Conservation (phyloP, 169 alveolate genomes). For the Babesia bigemina region DNA sequence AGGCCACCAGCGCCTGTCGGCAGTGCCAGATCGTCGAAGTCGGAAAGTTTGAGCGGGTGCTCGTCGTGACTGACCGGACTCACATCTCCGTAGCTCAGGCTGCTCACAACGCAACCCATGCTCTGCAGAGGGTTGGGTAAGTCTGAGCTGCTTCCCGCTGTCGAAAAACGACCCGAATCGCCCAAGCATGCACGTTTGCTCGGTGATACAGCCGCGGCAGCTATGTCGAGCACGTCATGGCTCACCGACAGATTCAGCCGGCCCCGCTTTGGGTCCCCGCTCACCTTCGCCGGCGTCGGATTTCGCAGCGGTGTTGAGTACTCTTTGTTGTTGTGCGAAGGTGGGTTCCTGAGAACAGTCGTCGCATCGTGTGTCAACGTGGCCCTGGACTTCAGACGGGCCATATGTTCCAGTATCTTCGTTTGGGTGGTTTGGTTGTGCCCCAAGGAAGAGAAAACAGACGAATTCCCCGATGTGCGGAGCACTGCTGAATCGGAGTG, state of each 20-base stretch:
- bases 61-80: background rate
- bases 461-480: background rate
- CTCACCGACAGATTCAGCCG: background rate
- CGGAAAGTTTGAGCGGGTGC: slow-evolving; percentile 14
- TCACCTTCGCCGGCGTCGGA: background rate
- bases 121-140: background rate
- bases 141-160: background rate
- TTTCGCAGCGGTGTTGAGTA: background rate
- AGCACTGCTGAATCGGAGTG: background rate
- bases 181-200: background rate
- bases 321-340: background rate
- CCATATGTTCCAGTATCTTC: background rate
- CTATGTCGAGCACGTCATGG: background rate
- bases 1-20: background rate
- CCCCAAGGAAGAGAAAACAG: background rate
- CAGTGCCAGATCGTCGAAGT: slow-evolving; percentile 22
- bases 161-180: background rate
- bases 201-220: too few species aligned
- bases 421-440: background rate
- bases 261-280: background rate
- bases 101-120: background rate
- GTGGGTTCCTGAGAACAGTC: background rate
- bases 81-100: background rate
- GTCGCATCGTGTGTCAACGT: background rate
- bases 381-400: background rate